phyloP scores from a whole-genome alignment of 2,329 filamentous ascomycete species.

The Fusarium pseudograminearum region DNA sequence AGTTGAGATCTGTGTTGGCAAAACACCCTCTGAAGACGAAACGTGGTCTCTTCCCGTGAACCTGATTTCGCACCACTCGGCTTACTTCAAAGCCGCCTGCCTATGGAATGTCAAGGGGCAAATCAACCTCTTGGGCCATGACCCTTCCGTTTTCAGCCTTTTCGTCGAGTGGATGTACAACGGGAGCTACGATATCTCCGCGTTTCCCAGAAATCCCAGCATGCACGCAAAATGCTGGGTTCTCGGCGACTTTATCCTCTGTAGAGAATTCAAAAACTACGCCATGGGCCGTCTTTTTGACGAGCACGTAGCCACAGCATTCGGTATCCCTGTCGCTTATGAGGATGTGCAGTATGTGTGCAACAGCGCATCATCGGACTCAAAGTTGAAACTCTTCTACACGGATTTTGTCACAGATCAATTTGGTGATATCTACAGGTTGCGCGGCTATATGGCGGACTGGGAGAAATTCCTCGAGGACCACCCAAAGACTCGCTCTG shows the following conservation, averaged over 20 bases:
- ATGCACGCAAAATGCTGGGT: neutral
- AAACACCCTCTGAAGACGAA: neutral
- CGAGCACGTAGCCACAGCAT: neutral
- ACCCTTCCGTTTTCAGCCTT: neutral
- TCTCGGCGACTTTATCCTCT: neutral
- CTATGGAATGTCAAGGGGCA: rapidly evolving
- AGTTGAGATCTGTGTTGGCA: neutral
- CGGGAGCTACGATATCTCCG: neutral
- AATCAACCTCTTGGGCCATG: neutral
- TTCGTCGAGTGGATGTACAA: constrained; percentile 12
- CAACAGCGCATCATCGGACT: neutral
- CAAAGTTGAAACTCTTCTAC: neutral
- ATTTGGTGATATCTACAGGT: neutral
- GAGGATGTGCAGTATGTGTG: neutral
- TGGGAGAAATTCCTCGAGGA: neutral
- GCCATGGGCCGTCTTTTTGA: neutral
- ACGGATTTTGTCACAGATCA: neutral
- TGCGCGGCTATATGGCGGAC: neutral
- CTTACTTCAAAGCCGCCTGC: neutral
- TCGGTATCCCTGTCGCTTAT: neutral
- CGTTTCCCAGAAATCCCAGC: rapidly evolving
- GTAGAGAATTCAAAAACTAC: neutral
- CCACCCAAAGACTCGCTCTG: neutral
- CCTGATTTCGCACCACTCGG: neutral
- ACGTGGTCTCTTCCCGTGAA: neutral